These are phyloP conservation scores for Penicillium cinerascens DNA, from an alignment of 495 filamentous ascomycete species.

Conservation along the genomic window DNA sequence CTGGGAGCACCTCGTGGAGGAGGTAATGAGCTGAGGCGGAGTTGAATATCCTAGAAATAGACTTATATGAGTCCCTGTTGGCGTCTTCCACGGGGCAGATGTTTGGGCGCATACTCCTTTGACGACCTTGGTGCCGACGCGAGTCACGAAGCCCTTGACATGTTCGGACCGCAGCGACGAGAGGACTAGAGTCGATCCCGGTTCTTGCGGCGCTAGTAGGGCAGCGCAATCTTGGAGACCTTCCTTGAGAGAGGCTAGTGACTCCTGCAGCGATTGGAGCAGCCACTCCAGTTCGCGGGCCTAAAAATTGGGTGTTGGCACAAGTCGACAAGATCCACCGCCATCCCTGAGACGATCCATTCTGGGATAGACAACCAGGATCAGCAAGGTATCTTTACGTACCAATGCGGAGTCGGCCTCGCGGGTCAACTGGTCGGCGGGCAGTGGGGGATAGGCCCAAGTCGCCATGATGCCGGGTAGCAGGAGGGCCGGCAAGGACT, in stretches of 20 bases:
- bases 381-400: slow-evolving; percentile 22
- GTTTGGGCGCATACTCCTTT: slow-evolving; percentile 58
- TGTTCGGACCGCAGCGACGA: slow-evolving; percentile 83
- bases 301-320: slow-evolving; percentile 37
- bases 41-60: slow-evolving; percentile 45
- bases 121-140: slow-evolving; percentile 70
- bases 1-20: slow-evolving; percentile 41
- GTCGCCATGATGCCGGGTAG: slow-evolving; percentile 58
- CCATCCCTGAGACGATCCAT: slow-evolving; percentile 11
- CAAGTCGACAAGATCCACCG: slow-evolving; percentile 25
- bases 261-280: slow-evolving; percentile 70
- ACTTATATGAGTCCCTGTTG: not conserved
- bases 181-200: slow-evolving; percentile 80
- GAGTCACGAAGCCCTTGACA: slow-evolving; percentile 87
- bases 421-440: slow-evolving; percentile 58
- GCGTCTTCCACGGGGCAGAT: not conserved
- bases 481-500: not conserved
- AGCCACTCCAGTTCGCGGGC: slow-evolving; percentile 85
- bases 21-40: slow-evolving; percentile 47
- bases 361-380: slow-evolving; percentile 22
- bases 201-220: slow-evolving; percentile 76
- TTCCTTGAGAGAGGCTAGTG: slow-evolving; percentile 69
- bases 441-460: slow-evolving; percentile 70
- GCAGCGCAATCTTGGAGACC: slow-evolving; percentile 86
- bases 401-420: slow-evolving; percentile 68